These are phyloP conservation scores for Dictyostelium intermedium DNA, from an alignment of 78 protist species.

Conservation along the genomic window DNA sequence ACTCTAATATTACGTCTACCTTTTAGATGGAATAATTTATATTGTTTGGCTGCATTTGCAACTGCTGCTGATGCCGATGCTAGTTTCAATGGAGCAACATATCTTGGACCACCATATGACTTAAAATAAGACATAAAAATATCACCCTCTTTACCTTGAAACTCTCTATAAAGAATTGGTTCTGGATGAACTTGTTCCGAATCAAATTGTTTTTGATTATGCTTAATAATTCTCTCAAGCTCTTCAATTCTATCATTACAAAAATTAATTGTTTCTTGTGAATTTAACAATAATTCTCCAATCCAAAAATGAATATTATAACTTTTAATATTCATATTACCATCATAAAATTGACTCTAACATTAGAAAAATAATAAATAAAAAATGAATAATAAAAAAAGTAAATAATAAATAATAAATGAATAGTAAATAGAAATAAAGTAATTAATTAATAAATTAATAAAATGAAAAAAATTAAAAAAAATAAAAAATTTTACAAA, in stretches of 20 bases:
- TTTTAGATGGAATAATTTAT: conserved; percentile 35
- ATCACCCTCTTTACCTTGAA: conserved; percentile 35
- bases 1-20: conserved; percentile 55
- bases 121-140: conserved; percentile 47
- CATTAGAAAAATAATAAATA: not conserved
- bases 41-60: not conserved
- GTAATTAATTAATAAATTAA: too few species aligned
- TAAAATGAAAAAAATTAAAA: not conserved
- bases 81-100: conserved; percentile 40
- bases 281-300: not conserved
- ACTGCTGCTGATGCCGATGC: not conserved
- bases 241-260: conserved; percentile 7
- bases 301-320: conserved; percentile 36
- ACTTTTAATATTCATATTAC: not conserved
- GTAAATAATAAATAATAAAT: not conserved
- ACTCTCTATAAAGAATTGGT: conserved; percentile 75
- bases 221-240: not conserved
- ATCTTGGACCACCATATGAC: conserved; percentile 36
- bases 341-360: conserved; percentile 5
- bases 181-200: not conserved
- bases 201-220: conserved; percentile 1
- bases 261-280: not conserved
- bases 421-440: too few species aligned
- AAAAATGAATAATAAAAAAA: too few species aligned
- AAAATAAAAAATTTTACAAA: not conserved